Percentiles rank a stretch among this genome's conserved stretches.
phyloP scores from a whole-genome alignment of 2,329 filamentous ascomycete species.

The Penicillium griseofulvum region DNA sequence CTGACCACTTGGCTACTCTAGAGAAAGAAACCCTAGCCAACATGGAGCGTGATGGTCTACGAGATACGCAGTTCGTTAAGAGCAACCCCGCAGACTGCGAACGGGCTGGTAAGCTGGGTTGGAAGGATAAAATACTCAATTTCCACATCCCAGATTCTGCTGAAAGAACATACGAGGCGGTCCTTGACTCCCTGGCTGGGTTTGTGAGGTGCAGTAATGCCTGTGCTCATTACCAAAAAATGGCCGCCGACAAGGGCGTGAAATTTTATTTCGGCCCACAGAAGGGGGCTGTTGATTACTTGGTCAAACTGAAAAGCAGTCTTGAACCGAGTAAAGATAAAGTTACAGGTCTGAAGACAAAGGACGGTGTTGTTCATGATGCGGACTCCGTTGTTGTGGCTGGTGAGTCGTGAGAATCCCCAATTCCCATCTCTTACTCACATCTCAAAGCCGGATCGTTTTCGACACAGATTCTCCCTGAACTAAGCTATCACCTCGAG shows the following conservation, averaged over 20 bases:
- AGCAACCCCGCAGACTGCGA: conserved; percentile 13
- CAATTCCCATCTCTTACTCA: neutral
- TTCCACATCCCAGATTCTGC: conserved; percentile 11
- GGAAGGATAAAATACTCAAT: conserved; percentile 17
- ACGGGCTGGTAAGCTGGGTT: conserved; percentile 11
- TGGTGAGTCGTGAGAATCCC: conserved; percentile 15
- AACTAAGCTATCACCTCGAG: conserved; percentile 30
- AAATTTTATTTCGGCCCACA: conserved; percentile 24
- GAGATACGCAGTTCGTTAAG: conserved; percentile 17
- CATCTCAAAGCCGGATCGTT: conserved; percentile 29
- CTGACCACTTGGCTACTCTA: conserved; percentile 7
- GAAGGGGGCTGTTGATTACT: conserved; percentile 21
- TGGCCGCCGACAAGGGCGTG: conserved; percentile 25
- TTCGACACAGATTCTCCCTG: conserved; percentile 31
- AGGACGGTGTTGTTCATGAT: conserved; percentile 17
- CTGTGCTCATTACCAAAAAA: conserved; percentile 15
- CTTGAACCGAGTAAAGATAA: conserved; percentile 3
- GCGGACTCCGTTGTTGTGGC: conserved; percentile 26
- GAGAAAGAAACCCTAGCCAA: conserved; percentile 19
- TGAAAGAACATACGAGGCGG: conserved; percentile 10
- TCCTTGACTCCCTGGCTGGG: conserved; percentile 14
- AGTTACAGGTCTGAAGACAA: conserved; percentile 20
- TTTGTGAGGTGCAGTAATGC: conserved; percentile 17
- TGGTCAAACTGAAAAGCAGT: conserved; percentile 18
- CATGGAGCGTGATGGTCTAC: conserved; percentile 16